Percentiles rank a stretch among this genome's conserved stretches.
Evolutionary conservation across 768 basidiomycete genomes (phyloP).

Genomic region (Pisolithus tinctorius): DNA sequence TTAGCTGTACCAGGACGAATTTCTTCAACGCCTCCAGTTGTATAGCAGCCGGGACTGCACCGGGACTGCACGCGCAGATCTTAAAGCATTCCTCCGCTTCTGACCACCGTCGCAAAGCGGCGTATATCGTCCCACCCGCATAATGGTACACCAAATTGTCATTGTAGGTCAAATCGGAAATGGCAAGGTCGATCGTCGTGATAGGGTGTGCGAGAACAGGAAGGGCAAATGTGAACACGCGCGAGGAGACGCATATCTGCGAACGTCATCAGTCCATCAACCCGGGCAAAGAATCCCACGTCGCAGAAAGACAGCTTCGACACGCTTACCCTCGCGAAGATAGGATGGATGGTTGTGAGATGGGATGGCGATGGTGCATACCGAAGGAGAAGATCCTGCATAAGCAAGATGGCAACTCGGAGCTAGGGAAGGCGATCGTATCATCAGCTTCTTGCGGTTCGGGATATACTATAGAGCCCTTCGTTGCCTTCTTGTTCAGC

Average conservation of each 20-base stretch:
- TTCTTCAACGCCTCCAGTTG: slow-evolving; percentile 89
- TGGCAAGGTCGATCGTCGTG: slow-evolving; percentile 49
- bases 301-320: background rate
- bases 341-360: slow-evolving; percentile 64
- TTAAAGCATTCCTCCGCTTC: slow-evolving; percentile 77
- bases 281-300: background rate
- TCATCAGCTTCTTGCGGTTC: background rate
- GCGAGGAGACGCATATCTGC: slow-evolving; percentile 52
- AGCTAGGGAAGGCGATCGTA: slow-evolving; percentile 28
- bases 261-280: too few species aligned
- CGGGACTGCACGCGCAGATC: slow-evolving; percentile 63
- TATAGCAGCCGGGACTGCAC: slow-evolving; percentile 50
- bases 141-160: slow-evolving; percentile 87
- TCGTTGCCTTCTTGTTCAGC: slow-evolving; percentile 49
- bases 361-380: slow-evolving; percentile 52
- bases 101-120: slow-evolving; percentile 56
- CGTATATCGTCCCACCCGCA: slow-evolving; percentile 62
- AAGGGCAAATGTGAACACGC: slow-evolving; percentile 49
- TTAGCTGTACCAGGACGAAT: slow-evolving; percentile 69
- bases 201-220: slow-evolving; percentile 58
- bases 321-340: slow-evolving; percentile 53
- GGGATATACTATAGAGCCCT: slow-evolving; percentile 16
- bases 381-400: slow-evolving; percentile 53
- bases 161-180: slow-evolving; percentile 66
- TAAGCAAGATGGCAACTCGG: slow-evolving; percentile 46